phyloP scores from a whole-genome alignment of 371 early-diverging fungal genomes.

The Rhizopus delemar region DNA sequence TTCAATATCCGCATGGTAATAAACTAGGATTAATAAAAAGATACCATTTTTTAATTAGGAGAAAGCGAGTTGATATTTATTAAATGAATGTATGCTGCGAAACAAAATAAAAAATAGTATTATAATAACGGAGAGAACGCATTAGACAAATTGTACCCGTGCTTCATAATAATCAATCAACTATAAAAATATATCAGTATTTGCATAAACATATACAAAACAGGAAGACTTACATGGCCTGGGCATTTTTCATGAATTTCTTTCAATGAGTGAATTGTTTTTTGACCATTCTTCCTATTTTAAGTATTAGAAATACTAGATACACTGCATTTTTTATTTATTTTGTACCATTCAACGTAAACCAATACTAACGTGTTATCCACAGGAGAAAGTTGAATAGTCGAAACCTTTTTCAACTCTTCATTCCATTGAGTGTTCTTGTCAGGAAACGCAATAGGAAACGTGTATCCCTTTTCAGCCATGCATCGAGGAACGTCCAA shows the following conservation, averaged over 20 bases:
- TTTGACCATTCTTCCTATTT: conserved; percentile 29
- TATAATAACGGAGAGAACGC: no score
- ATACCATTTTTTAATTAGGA: no score
- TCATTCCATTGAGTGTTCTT: conserved; percentile 9
- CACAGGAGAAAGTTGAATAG: conserved; percentile 25
- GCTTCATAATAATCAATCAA: conserved; percentile 28
- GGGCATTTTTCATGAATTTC: conserved; percentile 33
- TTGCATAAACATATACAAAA: background rate
- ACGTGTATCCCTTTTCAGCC: conserved; percentile 12
- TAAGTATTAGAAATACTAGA: background rate
- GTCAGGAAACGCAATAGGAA: conserved; percentile 8
- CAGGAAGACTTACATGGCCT: conserved; percentile 12
- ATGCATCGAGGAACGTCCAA: conserved; percentile 12
- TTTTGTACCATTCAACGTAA: conserved; percentile 32
- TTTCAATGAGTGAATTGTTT: conserved; percentile 31
- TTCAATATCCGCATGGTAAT: no score
- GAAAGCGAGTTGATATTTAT: no score
- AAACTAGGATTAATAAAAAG: no score
- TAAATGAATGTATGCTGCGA: no score
- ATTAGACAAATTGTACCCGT: conserved; percentile 21
- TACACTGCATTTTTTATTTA: background rate
- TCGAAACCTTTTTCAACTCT: conserved; percentile 10
- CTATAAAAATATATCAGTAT: conserved; percentile 10
- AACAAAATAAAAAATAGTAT: no score
- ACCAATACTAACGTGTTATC: conserved; percentile 14